Conservation (phyloP, 2,329 filamentous ascomycete species). For the Diaporthe nobilis region DNA sequence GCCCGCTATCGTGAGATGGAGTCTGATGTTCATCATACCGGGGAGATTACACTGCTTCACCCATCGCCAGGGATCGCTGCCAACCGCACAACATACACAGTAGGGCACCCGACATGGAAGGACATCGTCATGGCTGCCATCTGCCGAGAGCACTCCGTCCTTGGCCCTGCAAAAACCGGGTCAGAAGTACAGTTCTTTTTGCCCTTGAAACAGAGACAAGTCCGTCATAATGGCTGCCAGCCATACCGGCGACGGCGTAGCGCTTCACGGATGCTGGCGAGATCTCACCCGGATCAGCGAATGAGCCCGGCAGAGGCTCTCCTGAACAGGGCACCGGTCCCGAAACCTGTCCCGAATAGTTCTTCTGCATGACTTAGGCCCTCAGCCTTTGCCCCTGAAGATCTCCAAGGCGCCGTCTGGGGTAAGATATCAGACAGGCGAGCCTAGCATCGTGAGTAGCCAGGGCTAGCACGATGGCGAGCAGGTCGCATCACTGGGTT, state of each 20-base stretch:
- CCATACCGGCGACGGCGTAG: slow-evolving; percentile 29
- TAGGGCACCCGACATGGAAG: not conserved
- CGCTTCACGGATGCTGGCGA: slow-evolving; percentile 33
- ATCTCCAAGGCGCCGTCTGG: slow-evolving; percentile 41
- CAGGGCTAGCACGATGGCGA: slow-evolving; percentile 28
- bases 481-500: slow-evolving; percentile 33
- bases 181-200: not conserved
- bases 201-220: slow-evolving; percentile 39
- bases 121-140: slow-evolving; percentile 2
- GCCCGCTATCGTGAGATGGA: slow-evolving; percentile 43
- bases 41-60: slow-evolving; percentile 41
- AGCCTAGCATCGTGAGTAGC: slow-evolving; percentile 25
- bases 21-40: slow-evolving; percentile 39
- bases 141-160: slow-evolving; percentile 22
- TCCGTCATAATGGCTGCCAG: slow-evolving; percentile 20
- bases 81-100: not conserved
- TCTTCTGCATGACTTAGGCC: slow-evolving; percentile 34
- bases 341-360: slow-evolving; percentile 27
- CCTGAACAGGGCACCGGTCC: slow-evolving; percentile 26
- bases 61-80: slow-evolving; percentile 38
- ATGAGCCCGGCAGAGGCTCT: slow-evolving; percentile 11
- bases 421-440: slow-evolving; percentile 39
- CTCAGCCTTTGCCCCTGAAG: slow-evolving; percentile 39
- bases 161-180: slow-evolving; percentile 15
- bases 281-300: slow-evolving; percentile 31